Evolutionary conservation across 257 asterid species (phyloP).

Genomic region (Agastache rugosa): DNA sequence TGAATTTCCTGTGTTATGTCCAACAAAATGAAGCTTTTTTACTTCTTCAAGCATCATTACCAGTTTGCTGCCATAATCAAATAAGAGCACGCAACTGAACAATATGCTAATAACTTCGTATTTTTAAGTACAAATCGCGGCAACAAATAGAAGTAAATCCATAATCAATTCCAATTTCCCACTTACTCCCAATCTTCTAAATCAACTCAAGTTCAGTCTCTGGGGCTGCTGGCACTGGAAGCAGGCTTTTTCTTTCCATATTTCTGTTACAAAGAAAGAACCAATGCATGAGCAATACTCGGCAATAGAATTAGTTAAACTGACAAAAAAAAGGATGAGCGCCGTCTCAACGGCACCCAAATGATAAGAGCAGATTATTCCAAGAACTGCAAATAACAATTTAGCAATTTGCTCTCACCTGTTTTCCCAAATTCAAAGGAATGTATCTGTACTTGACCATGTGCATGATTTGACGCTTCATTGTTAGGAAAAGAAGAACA

Average conservation of each 20-base stretch:
- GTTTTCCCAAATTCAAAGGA: constrained; percentile 85
- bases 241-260: constrained; percentile 70
- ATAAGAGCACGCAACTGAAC: constrained; percentile 44
- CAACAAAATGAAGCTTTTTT: constrained; percentile 26
- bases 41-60: constrained; percentile 37
- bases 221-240: constrained; percentile 59
- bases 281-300: background rate
- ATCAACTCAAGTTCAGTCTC: constrained; percentile 59
- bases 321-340: too few species aligned
- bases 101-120: constrained; percentile 37
- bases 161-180: constrained; percentile 27
- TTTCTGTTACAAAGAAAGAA: constrained; percentile 57
- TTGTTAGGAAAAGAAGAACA: constrained; percentile 83
- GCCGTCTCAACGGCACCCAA: too few species aligned
- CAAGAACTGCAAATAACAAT: background rate
- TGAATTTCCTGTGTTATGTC: constrained; percentile 14
- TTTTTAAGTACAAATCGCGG: constrained; percentile 52
- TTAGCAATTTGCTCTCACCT: constrained; percentile 50
- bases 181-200: constrained; percentile 31
- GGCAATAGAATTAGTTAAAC: background rate
- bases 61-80: constrained; percentile 49
- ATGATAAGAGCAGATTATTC: background rate
- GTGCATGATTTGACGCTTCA: constrained; percentile 89
- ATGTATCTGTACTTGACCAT: constrained; percentile 88
- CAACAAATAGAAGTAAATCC: constrained; percentile 39